These are phyloP conservation scores for Nitzschia putrida DNA, from an alignment of 108 stramenopile species.

Conservation along the genomic window DNA sequence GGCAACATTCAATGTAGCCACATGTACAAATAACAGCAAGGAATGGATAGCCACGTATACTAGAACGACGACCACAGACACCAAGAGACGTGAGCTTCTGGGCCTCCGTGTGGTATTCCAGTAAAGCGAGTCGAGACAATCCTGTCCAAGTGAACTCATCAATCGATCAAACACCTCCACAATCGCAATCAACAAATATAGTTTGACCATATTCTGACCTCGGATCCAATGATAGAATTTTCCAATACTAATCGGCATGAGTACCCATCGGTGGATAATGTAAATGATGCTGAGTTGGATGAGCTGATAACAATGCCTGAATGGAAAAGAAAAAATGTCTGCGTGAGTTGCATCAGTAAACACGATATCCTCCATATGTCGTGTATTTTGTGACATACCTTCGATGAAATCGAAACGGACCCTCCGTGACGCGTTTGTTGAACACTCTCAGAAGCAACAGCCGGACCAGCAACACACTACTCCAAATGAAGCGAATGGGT, in stretches of 20 bases:
- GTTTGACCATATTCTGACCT: conserved; percentile 96
- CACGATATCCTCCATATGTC: no score
- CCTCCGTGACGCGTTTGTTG: conserved; percentile 5
- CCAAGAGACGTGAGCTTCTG: conserved; percentile 64
- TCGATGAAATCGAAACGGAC: conserved; percentile 54
- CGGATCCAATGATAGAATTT: conserved; percentile 97
- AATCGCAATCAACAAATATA: conserved; percentile 96
- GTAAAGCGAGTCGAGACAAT: conserved; percentile 93
- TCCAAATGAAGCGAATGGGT: conserved; percentile 83
- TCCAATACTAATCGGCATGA: conserved; percentile 85
- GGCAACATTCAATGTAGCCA: conserved; percentile 88
- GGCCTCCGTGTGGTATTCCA: conserved; percentile 86
- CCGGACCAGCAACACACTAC: conserved; percentile 43
- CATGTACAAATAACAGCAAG: conserved; percentile 76
- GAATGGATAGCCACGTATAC: conserved; percentile 77
- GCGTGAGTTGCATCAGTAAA: neutral
- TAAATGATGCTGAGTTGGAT: conserved; percentile 77
- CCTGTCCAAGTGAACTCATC: conserved; percentile 93
- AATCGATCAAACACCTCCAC: conserved; percentile 96
- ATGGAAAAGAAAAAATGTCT: neutral
- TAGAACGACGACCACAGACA: conserved; percentile 71
- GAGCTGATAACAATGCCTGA: conserved; percentile 84
- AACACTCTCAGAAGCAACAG: conserved; percentile 21
- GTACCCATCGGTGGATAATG: conserved; percentile 61
- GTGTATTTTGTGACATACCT: no score